Evolutionary conservation across 2,329 filamentous ascomycete species (phyloP).

Genomic region (Pseudocercospora macadamiae): DNA sequence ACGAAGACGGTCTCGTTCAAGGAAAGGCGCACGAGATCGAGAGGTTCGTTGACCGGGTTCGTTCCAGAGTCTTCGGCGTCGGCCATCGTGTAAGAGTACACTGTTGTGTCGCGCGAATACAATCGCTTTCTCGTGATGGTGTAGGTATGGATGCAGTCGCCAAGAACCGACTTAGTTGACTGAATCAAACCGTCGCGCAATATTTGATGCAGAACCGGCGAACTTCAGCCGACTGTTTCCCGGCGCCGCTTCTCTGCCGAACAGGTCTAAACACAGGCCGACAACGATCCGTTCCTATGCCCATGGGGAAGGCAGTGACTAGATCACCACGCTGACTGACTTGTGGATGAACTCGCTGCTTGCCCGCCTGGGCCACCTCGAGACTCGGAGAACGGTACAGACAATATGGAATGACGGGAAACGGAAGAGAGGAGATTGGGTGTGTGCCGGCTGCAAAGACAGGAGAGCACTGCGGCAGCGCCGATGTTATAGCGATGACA

Average conservation of each 20-base stretch:
- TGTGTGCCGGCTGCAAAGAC: constrained; percentile 27
- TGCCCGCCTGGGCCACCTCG: constrained; percentile 29
- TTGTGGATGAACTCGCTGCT: constrained; percentile 31
- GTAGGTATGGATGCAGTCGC: neutral
- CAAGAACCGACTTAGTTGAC: neutral
- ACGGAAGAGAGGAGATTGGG: constrained; percentile 27
- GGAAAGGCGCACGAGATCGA: constrained; percentile 92
- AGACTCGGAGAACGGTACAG: constrained; percentile 22
- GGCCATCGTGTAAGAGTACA: constrained; percentile 69
- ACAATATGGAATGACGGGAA: constrained; percentile 24
- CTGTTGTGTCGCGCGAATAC: no score
- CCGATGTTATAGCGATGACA: constrained; percentile 26
- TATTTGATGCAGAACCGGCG: no score
- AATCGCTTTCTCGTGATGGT: no score
- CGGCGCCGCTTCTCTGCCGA: neutral
- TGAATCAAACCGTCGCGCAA: no score
- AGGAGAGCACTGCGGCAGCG: constrained; percentile 19
- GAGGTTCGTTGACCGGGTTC: constrained; percentile 74
- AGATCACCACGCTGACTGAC: constrained; percentile 10
- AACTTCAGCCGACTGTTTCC: no score
- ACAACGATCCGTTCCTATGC: constrained; percentile 9
- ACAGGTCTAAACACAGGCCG: neutral
- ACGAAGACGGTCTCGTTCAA: constrained; percentile 97
- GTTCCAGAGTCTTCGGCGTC: constrained; percentile 71
- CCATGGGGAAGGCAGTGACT: constrained; percentile 23